These are phyloP conservation scores for Yamadazyma diddensiae DNA, from an alignment of 1,139 yeast species.

Conservation along the genomic window DNA sequence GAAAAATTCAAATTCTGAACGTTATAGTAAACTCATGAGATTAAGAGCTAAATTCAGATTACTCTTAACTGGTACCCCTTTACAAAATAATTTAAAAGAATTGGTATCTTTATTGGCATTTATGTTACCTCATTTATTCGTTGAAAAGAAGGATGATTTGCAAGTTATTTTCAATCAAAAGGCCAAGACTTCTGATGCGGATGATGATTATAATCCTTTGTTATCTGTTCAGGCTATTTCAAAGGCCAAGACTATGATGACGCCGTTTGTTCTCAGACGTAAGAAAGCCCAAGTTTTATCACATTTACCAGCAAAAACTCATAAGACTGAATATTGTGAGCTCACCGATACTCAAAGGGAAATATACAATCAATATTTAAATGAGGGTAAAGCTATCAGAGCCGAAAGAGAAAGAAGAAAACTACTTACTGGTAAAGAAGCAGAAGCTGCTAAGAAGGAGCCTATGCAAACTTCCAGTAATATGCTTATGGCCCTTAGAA, in stretches of 20 bases:
- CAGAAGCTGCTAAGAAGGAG: constrained; percentile 32
- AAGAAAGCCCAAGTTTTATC: constrained; percentile 87
- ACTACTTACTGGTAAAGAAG: constrained; percentile 36
- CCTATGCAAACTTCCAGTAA: constrained; percentile 46
- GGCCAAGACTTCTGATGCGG: constrained; percentile 56
- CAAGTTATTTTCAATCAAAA: constrained; percentile 81
- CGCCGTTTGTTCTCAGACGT: constrained; percentile 92
- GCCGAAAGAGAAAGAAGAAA: constrained; percentile 50
- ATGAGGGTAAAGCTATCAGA: constrained; percentile 42
- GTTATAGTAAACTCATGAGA: constrained; percentile 84
- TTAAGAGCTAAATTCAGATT: constrained; percentile 78
- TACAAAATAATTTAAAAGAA: constrained; percentile 89
- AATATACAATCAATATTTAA: constrained; percentile 61
- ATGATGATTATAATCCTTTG: constrained; percentile 66
- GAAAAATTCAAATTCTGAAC: constrained; percentile 83
- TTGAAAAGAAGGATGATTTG: constrained; percentile 78
- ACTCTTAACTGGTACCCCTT: constrained; percentile 91
- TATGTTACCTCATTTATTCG: constrained; percentile 81
- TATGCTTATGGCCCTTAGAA: constrained; percentile 67
- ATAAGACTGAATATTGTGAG: constrained; percentile 61
- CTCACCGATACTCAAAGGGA: constrained; percentile 54
- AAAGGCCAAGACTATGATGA: constrained; percentile 97
- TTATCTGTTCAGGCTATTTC: constrained; percentile 87
- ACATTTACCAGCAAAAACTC: constrained; percentile 78
- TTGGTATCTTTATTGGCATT: constrained; percentile 86